Evolutionary conservation across 202 grass and related monocot genomes (phyloP).

Genomic region (Alloteropsis angusta): DNA sequence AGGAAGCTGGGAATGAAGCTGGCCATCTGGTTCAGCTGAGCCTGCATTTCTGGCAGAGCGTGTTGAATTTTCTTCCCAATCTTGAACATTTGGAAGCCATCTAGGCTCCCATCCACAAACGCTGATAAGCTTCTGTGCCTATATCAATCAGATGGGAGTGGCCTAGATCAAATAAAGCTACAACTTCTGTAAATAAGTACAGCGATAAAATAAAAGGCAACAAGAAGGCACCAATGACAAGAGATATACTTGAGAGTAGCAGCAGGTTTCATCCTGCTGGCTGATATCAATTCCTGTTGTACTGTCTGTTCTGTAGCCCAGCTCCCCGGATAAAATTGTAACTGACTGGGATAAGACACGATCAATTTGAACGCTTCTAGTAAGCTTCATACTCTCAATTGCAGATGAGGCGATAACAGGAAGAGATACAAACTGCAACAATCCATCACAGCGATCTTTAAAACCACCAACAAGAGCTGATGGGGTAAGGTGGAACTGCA

Average conservation of each 20-base stretch:
- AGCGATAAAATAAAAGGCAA: slow-evolving; percentile 2
- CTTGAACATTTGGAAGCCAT: slow-evolving; percentile 98
- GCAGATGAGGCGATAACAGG: slow-evolving; percentile 70
- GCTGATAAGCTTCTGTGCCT: slow-evolving; percentile 96
- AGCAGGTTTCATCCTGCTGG: slow-evolving; percentile 50
- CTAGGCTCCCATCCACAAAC: slow-evolving; percentile 99
- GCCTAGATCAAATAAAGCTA: slow-evolving; percentile 36
- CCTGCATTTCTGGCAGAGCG: slow-evolving; percentile 59
- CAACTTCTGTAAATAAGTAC: slow-evolving; percentile 19
- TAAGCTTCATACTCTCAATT: slow-evolving; percentile 68
- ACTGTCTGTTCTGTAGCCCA: slow-evolving; percentile 59
- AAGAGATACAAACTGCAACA: slow-evolving; percentile 79
- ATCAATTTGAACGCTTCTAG: slow-evolving; percentile 70
- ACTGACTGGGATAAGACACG: slow-evolving; percentile 57
- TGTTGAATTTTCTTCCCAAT: slow-evolving; percentile 97
- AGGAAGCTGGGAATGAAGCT: slow-evolving; percentile 30
- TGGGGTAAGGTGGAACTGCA: slow-evolving; percentile 75
- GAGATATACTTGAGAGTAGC: slow-evolving; percentile 71
- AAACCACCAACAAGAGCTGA: slow-evolving; percentile 78
- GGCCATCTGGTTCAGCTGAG: slow-evolving; percentile 38
- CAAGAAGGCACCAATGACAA: slow-evolving; percentile 20
- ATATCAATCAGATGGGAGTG: slow-evolving; percentile 35
- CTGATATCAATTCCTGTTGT: slow-evolving; percentile 47
- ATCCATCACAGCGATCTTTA: slow-evolving; percentile 87
- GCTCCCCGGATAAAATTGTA: slow-evolving; percentile 62